Evolutionary conservation across 208 protist species (phyloP).

Genomic region (Wallacemonas rigidus): DNA sequence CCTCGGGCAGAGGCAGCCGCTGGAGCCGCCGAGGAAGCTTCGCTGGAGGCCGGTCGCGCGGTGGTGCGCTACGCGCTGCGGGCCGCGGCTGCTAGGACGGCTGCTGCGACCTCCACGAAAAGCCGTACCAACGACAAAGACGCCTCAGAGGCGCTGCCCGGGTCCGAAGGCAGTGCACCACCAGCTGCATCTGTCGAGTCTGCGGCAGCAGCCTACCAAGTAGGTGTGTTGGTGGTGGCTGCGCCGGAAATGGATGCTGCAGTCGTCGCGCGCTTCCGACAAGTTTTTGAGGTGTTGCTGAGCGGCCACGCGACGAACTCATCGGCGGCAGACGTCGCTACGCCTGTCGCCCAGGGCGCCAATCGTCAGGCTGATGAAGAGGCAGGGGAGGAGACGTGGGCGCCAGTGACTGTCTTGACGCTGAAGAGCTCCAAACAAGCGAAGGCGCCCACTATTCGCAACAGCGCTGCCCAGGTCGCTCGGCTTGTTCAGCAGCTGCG

Average conservation of each 20-base stretch:
- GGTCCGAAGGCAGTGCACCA: too few species aligned
- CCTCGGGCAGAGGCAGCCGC: too few species aligned
- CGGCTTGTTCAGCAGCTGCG: slow-evolving; percentile 61
- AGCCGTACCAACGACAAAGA: neutral
- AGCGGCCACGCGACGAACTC: slow-evolving; percentile 1
- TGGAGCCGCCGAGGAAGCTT: neutral
- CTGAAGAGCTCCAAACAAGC: slow-evolving; percentile 73
- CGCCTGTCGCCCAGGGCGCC: slow-evolving; percentile 1
- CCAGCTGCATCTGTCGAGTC: neutral
- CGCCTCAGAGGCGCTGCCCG: neutral
- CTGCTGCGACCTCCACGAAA: neutral
- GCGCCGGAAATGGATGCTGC: slow-evolving; percentile 5
- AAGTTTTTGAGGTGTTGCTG: slow-evolving; percentile 26
- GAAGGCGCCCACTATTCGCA: slow-evolving; percentile 30
- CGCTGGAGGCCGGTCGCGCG: slow-evolving; percentile 16
- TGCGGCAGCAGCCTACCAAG: neutral
- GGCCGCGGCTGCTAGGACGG: neutral
- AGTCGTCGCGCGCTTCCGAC: slow-evolving; percentile 18
- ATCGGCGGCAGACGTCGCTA: neutral
- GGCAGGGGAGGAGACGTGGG: slow-evolving; percentile 26
- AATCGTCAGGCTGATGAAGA: neutral
- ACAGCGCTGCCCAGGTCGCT: slow-evolving; percentile 54
- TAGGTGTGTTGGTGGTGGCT: slow-evolving; percentile 20
- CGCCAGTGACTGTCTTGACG: slow-evolving; percentile 45
- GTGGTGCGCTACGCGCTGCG: slow-evolving; percentile 25